Percentiles rank a stretch among this genome's conserved stretches.
Evolutionary conservation across 805 yeast species (phyloP).

Genomic region (Saccharomycopsis sp.): DNA sequence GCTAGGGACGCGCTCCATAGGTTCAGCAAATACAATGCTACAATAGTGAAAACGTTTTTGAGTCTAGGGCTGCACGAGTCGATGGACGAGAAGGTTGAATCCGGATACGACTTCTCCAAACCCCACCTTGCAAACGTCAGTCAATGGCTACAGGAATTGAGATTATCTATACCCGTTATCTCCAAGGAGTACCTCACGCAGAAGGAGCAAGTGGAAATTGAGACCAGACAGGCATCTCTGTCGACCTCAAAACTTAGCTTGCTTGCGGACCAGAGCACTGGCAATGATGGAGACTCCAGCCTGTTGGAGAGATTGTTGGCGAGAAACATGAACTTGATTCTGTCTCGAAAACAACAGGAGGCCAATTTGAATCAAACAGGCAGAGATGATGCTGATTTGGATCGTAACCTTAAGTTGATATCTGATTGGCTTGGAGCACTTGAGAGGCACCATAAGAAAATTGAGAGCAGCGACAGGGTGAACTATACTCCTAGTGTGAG

Average conservation of each 20-base stretch:
- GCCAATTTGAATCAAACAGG: not conserved
- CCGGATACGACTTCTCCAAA: not conserved
- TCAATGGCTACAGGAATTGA: not conserved
- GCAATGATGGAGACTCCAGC: not conserved
- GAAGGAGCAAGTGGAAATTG: conserved; percentile 12
- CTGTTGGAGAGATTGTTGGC: not conserved
- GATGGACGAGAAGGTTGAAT: not conserved
- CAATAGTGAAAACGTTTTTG: not conserved
- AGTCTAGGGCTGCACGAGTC: not conserved
- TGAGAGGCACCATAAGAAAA: not conserved
- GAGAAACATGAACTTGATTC: not conserved
- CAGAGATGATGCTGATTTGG: not conserved
- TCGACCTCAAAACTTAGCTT: not conserved
- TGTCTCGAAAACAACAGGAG: not conserved
- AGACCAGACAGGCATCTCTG: not conserved
- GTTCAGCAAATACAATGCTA: not conserved
- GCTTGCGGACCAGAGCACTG: not conserved
- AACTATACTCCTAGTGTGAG: not conserved
- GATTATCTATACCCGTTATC: conserved; percentile 3
- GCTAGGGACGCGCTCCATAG: not conserved
- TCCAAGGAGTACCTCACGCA: conserved; percentile 9
- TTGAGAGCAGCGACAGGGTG: too few species aligned
- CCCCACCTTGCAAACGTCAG: not conserved
- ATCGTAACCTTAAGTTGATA: not conserved
- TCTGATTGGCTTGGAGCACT: not conserved